Base-by-base conservation (phyloP, 2,329 filamentous ascomycete species). In the Clarireedia sp. region DNA sequence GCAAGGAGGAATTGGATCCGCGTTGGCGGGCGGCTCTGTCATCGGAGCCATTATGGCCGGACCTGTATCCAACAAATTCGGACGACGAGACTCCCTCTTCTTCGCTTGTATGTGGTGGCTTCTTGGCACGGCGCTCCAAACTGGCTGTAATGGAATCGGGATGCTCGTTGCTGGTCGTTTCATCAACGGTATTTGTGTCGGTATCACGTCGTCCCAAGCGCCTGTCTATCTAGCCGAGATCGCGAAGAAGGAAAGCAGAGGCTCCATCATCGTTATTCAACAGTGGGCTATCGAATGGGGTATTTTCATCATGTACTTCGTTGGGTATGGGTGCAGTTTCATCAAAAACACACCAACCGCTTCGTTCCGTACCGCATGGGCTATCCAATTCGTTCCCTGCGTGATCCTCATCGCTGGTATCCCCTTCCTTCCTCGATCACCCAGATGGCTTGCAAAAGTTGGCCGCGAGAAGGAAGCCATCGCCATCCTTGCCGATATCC, bases 201-300 rank as follows among this genome's bases (percentile, higher is more conserved):
- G 83, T 17, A 83, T 86, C 64, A 81, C 78, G 55, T 83, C 80
- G 21, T 79, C 81, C 1, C 81, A 85, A 64, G 82, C 85, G 1
- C 82, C 83, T 7, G 82, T 86, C 33, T 87, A 86, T 65, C 76
- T 86, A 8, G 78, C 82, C 26, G 84, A 87, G 67, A 73, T 86
- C 23, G 79, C 83, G 16, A 78, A 78, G 44, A 75, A 77, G 1
- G 67, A 68, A 38, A 74, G 71, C 59, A 77, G 85, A 58, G 84
- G 84, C 10, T 77, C 81, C 21, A 74, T 90, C 24, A 83, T 90
- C n/a, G 82, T 84, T 46, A 78, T 81, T 37, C 85, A 89, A 68
- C 86, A 90, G 66, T 85, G 60, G 75, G 83, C 85, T 24, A 89
- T 90, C 58, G 87, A 86, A 60, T 87, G 77, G 77, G 83, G 81